These are phyloP conservation scores for Suillus cothurnatus DNA, from an alignment of 768 basidiomycete species.

Conservation along the genomic window DNA sequence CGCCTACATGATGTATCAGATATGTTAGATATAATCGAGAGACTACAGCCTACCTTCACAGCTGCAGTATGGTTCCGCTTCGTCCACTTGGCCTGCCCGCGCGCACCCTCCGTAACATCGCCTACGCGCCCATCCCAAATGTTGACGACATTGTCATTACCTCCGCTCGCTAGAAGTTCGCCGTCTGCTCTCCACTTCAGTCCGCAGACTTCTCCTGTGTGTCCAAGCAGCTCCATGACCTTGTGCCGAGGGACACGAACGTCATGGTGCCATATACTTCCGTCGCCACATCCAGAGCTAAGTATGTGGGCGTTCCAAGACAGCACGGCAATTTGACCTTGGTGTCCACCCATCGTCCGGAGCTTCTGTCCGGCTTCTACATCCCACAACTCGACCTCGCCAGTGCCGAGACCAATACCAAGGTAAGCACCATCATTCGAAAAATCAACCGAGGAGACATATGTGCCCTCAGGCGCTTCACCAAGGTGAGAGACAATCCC, in stretches of 20 bases:
- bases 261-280: constrained; percentile 96
- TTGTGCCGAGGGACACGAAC: constrained; percentile 87
- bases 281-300: constrained; percentile 88
- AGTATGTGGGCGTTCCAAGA: constrained; percentile 89
- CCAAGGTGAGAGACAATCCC: constrained; percentile 81
- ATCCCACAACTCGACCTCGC: constrained; percentile 96
- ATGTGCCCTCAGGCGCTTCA: constrained; percentile 74
- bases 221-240: constrained; percentile 87
- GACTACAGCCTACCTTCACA: constrained; percentile 54
- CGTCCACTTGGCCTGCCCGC: constrained; percentile 81
- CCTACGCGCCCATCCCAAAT: constrained; percentile 91
- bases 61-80: constrained; percentile 92
- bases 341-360: constrained; percentile 89
- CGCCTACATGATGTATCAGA: constrained; percentile 51
- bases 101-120: constrained; percentile 45
- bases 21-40: not conserved
- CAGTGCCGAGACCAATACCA: constrained; percentile 77
- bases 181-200: constrained; percentile 88
- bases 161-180: constrained; percentile 89
- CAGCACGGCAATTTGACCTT: constrained; percentile 79
- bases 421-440: constrained; percentile 82
- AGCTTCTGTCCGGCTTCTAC: constrained; percentile 76
- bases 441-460: constrained; percentile 77
- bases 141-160: constrained; percentile 97
- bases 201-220: constrained; percentile 92